Base-by-base conservation (phyloP, 345 rosid genomes). In the Hibiscus trionum region DNA sequence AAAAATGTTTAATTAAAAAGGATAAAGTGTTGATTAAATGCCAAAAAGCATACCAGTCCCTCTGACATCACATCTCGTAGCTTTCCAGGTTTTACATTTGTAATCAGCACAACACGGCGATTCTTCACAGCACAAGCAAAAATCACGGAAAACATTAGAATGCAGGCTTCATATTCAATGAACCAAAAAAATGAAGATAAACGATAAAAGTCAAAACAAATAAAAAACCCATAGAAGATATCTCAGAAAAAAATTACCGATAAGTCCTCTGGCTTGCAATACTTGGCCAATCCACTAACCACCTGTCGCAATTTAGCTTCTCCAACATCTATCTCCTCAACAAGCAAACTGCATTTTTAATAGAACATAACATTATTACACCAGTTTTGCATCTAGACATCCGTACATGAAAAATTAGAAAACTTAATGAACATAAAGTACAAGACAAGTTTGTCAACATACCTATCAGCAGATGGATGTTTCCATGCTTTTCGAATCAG, bases 401-500 rank as follows among this genome's bases (percentile, higher is more conserved):
- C 42, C 62, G 67, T 24, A 29, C 17, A 9, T 17, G 39, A 69
- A 37, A 62, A 49, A 35, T 63, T 21, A 37, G 49, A 15, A 5
- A 37, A 39, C 19, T 71, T 21, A 21, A 21, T 8, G 3, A 71
- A 60, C 37, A 50, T 7, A 50, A 14, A 50, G 19, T 27, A 67
- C 9, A 9, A 67, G 24, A 67, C 71, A 67, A 29, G 57, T 73
- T 75, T 62, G 10, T 73, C 76, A 68, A 73, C 71, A 70, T 84
- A 92, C 99, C 97, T 94, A 81, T 94, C 99, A 7, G 99, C 99
- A 14, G 99, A 92, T n/a, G 99, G 97, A 80, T 95, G 99, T 73
- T 95, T 95, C 96, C 93, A 88, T 72, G 97, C 92, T 81, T 91
- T 94, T 78, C 88, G 83, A 70, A 91, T 88, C 42, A 87, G 88